These are phyloP conservation scores for Suillus americanus DNA, from an alignment of 768 basidiomycete genomes.

Conservation along the genomic window DNA sequence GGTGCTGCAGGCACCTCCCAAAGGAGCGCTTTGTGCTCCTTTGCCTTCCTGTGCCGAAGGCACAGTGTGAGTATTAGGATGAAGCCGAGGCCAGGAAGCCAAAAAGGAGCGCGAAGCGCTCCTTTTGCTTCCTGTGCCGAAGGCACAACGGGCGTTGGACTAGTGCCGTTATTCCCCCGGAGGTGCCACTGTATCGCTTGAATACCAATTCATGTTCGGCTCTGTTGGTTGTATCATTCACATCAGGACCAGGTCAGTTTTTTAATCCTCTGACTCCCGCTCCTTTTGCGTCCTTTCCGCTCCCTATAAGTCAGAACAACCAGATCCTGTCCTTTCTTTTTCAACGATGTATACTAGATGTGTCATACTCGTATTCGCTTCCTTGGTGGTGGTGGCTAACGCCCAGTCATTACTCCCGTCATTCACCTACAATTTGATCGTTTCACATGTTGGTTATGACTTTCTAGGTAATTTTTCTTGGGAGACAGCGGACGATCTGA, in stretches of 20 bases:
- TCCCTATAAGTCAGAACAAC: neutral
- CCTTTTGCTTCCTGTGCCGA: too few relatives aligned
- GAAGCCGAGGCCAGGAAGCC: too few relatives aligned
- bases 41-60: too few relatives aligned
- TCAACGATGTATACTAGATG: neutral
- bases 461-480: constrained; percentile 51
- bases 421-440: constrained; percentile 5
- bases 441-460: constrained; percentile 30
- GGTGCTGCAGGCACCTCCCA: too few relatives aligned
- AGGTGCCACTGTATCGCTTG: too few relatives aligned
- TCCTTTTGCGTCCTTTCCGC: neutral
- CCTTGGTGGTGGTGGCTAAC: neutral
- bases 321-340: neutral
- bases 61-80: too few relatives aligned
- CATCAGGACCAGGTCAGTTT: neutral
- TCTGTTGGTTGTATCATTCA: neutral
- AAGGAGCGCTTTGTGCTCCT: too few relatives aligned
- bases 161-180: too few relatives aligned
- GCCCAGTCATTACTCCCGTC: constrained; percentile 4
- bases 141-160: too few relatives aligned
- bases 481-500: constrained; percentile 57
- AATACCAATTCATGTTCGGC: neutral
- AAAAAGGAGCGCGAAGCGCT: too few relatives aligned
- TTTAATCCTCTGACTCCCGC: neutral
- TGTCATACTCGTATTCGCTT: neutral